Percentiles rank a stretch among this genome's conserved stretches.
Conservation (phyloP, 1,284 basidiomycete species). For the Neolentinus lepideus region DNA sequence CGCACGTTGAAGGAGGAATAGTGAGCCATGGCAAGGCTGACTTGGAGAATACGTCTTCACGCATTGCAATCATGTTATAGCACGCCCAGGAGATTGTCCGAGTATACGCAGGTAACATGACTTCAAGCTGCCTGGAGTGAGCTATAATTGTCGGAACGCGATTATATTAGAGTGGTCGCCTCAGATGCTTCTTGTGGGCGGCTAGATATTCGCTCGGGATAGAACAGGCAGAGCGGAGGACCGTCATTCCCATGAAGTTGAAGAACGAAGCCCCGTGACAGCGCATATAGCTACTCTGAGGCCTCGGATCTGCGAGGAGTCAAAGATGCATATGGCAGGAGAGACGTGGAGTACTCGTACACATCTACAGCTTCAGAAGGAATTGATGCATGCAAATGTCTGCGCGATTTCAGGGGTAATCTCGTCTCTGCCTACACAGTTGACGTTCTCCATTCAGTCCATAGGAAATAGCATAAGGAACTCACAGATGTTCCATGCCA, state of each 20-base stretch:
- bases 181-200: not conserved
- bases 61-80: not conserved
- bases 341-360: not conserved
- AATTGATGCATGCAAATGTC: too few relatives aligned
- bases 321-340: not conserved
- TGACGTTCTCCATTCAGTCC: too few relatives aligned
- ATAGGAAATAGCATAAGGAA: too few relatives aligned
- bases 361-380: too few relatives aligned
- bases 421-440: too few relatives aligned
- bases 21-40: constrained; percentile 2
- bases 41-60: not conserved
- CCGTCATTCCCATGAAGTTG: not conserved
- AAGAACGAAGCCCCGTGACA: not conserved
- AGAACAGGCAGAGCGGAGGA: not conserved
- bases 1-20: constrained; percentile 8
- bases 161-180: not conserved
- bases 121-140: not conserved
- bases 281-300: not conserved
- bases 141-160: not conserved
- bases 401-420: too few relatives aligned
- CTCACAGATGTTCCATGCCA: too few relatives aligned
- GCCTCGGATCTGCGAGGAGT: not conserved
- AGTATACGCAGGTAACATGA: not conserved
- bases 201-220: not conserved
- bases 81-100: not conserved